Base-by-base conservation (phyloP, 176 grass and related monocot species). In the Eleusine coracana region DNA sequence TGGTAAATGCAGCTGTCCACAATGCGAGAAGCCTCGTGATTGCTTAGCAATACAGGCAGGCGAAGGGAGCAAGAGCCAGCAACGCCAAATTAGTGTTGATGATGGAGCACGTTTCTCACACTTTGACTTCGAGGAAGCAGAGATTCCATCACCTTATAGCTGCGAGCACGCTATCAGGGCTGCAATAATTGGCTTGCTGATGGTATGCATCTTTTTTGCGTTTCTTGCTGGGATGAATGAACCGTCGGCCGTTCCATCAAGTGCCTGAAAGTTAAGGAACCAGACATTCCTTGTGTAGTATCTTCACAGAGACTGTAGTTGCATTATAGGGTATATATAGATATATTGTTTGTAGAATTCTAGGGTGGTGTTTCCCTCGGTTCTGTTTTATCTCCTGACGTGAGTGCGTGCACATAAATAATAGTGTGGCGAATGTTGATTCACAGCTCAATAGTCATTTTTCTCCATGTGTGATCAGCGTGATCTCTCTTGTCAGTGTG, bases 201-300 rank as follows among this genome's bases (percentile, higher is more conserved):
- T 96, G 93, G 10, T 94, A 51, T 99, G 96, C 83, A 69, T 99
- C 44, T 75, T 88, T 42, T 38, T 99, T 42, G 87, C 89, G 15
- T 89, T 96, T 75, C 80, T 96, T 27, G 83, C 87, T 41, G 96
- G 93, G 76, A 92, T 99, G 91, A 85, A 93, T 38, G 93, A 99
- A 51, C 83, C 91, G 5, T 21, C 77, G 71, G 74, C 83, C 1
- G 13, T 89, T 23, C 71, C 58, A 12, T 42, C 80, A 40, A 65
- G 65, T 64, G 73, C 64, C 45, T 60, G 64, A 73, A 42, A 49
- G 62, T 67, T 77, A 78, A 29, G 45, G 54, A 76, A 38, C 27
- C n/a, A 29, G 56, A 2, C 12, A 23, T 69, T 39, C 52, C 27
- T 20, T 13, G 28, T 56, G 52, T 58, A 86, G 56, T 37, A 23